Evolutionary conservation across 176 grass and related monocot genomes (phyloP), one percentile per base, ranked within the genome.

Genomic region (Bonia amplexicaulis): DNA sequence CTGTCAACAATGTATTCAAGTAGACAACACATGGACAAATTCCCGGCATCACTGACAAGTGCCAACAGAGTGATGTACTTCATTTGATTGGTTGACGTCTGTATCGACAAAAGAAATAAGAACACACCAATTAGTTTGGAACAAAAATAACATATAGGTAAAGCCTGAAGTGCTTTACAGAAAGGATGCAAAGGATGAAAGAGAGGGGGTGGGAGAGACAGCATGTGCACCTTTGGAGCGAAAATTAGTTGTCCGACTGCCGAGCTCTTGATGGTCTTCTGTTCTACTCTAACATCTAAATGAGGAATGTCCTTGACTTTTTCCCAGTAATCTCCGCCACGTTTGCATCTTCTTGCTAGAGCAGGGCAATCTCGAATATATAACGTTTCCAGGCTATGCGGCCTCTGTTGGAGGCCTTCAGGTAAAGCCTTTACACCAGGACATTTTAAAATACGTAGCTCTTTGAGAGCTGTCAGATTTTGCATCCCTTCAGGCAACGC

Each of bases 311-410:
- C 40, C 68, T 71, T 71, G 40, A 46, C 40, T 23, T 71, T 71
- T 40, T 46, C 40, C 68, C 68, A 71, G 40, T 45, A 71, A 22
- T 71, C 68, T 45, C 68, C 40, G 46, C 41, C 68, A 45, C 1
- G 19, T 71, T 71, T 46, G 41, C 68, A 45, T 45, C 68, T 71
- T 71, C 68, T 71, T 44, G 68, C 41, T 13, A 71, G 68, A n/a
- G 57, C 20, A 59, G 66, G 66, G 33, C 37, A 42, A 69, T n/a
- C 1, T 4, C 0, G 4, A 44, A 69, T 42, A 4, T 1, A 2
- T 19, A 69, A 41, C 5, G 0, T 42, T n/a, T 69, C 17, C 19
- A 69, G 66, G 39, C 37, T 69, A 6, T 69, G 37, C 17, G 12
- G 9, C 66, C 66, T 69, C 6, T 69, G 66, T 20, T 69, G 66